Evolutionary conservation across 305 asterid species (phyloP).

Genomic region (Solanum hybrid): DNA sequence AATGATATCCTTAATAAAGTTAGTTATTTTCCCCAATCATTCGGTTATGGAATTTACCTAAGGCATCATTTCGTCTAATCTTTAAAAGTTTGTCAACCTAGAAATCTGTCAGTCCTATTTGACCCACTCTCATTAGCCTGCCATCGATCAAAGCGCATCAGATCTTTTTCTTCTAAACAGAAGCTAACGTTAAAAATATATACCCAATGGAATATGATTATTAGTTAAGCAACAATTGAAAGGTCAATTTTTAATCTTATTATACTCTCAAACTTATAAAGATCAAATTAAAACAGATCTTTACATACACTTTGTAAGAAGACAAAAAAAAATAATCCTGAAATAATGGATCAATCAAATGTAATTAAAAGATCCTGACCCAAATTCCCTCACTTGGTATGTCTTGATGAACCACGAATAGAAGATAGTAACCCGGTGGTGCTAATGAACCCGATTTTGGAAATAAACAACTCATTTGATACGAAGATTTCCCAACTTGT

Average conservation of each 20-base stretch:
- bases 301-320: not conserved
- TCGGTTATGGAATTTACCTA: not conserved
- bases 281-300: not conserved
- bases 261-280: not conserved
- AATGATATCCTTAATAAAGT: not conserved
- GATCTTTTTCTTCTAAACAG: not conserved
- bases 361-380: not conserved
- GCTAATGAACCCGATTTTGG: not conserved
- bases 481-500: not conserved
- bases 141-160: accelerated
- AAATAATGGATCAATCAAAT: not conserved
- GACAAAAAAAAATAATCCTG: not conserved
- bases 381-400: conserved; percentile 16
- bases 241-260: not conserved
- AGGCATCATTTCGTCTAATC: not conserved
- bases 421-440: conserved; percentile 10
- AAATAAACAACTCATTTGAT: not conserved
- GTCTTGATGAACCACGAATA: conserved; percentile 17
- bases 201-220: not conserved
- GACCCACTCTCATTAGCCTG: not conserved
- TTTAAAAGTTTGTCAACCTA: not conserved
- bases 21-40: not conserved
- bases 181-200: not conserved
- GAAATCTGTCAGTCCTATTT: not conserved
- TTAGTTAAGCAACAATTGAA: not conserved